phyloP scores from a whole-genome alignment of 2,329 filamentous ascomycete genomes.

The Seiridium cupressi region DNA sequence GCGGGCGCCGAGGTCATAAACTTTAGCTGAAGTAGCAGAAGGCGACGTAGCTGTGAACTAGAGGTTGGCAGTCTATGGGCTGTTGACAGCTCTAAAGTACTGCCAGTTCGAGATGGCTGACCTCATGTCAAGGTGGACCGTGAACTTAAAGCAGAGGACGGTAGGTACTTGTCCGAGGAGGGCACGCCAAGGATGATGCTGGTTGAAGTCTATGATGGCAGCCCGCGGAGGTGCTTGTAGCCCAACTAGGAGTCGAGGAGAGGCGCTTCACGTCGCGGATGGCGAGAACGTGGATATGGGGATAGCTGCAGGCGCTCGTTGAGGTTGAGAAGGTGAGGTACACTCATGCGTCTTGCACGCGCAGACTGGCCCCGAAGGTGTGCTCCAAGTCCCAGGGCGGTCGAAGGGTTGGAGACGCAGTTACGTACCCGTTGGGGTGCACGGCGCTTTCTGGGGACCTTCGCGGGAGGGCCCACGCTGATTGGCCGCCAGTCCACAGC shows the following conservation, averaged over 20 bases:
- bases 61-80: neutral
- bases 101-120: slow-evolving; percentile 7
- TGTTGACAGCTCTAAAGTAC: neutral
- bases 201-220: too few relatives aligned
- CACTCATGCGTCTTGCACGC: neutral
- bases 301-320: too few relatives aligned
- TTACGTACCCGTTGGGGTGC: neutral
- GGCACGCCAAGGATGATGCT: too few relatives aligned
- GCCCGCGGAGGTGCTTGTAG: too few relatives aligned
- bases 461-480: neutral
- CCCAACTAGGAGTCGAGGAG: too few relatives aligned
- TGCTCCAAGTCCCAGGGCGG: neutral
- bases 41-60: neutral
- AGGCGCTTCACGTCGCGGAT: too few relatives aligned
- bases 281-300: too few relatives aligned
- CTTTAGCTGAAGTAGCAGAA: neutral
- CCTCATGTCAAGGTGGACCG: slow-evolving; percentile 9
- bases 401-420: neutral
- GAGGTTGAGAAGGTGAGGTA: neutral
- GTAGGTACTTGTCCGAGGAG: neutral
- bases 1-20: neutral
- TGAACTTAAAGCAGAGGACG: neutral
- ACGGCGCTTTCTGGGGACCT: neutral
- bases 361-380: neutral
- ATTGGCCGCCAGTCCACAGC: neutral